phyloP scores from a whole-genome alignment of 2,329 filamentous ascomycete genomes.

The Beauveria sp. region DNA sequence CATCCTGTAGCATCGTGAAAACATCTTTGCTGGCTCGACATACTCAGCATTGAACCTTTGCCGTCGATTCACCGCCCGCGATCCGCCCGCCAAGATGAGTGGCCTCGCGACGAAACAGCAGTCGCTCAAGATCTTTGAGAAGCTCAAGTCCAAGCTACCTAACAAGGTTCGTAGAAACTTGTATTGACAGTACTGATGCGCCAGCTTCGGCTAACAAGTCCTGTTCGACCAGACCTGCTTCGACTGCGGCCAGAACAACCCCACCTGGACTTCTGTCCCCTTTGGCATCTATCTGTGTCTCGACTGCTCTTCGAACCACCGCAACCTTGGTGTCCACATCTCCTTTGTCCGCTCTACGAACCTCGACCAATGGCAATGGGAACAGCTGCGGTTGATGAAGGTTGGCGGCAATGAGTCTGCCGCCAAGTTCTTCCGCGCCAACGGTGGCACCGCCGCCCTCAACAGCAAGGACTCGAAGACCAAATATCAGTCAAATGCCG shows the following conservation, averaged over 20 bases:
- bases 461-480: slow-evolving; percentile 95
- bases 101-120: slow-evolving; percentile 80
- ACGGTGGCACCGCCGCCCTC: slow-evolving; percentile 87
- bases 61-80: slow-evolving; percentile 1
- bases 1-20: not conserved
- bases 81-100: slow-evolving; percentile 44
- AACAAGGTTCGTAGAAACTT: slow-evolving; percentile 67
- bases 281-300: slow-evolving; percentile 97
- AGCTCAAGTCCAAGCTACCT: slow-evolving; percentile 85
- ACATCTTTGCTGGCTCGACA: not conserved
- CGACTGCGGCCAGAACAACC: slow-evolving; percentile 95
- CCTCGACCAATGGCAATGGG: slow-evolving; percentile 99
- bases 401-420: slow-evolving; percentile 97
- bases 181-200: not conserved
- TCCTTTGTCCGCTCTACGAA: slow-evolving; percentile 98
- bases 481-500: slow-evolving; percentile 91
- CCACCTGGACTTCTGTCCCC: slow-evolving; percentile 95
- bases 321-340: slow-evolving; percentile 96
- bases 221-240: slow-evolving; percentile 70
- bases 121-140: slow-evolving; percentile 96
- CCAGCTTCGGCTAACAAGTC: not conserved
- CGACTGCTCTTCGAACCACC: slow-evolving; percentile 94
- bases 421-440: slow-evolving; percentile 95
- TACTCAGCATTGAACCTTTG: not conserved
- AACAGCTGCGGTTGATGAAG: slow-evolving; percentile 95